phyloP scores from a whole-genome alignment of 441 rosid species.

The Pelargonium cotyledonis region DNA sequence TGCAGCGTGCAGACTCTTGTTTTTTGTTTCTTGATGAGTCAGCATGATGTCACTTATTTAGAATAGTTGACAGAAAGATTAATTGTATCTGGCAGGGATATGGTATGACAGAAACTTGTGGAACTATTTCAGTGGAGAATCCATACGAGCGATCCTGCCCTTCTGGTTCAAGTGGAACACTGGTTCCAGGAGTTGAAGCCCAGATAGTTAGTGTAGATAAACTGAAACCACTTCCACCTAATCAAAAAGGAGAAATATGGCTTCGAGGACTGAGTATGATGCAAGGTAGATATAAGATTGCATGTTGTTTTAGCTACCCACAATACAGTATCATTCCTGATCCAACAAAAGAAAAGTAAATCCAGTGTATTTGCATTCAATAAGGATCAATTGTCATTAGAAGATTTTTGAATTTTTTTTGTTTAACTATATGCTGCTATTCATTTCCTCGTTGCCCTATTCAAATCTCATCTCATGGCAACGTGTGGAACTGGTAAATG shows the following conservation, averaged over 20 bases:
- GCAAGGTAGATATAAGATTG: conserved; percentile 44
- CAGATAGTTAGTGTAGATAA: conserved; percentile 52
- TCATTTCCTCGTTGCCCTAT: conserved; percentile 3
- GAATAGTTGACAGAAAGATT: no score
- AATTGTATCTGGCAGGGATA: conserved; percentile 61
- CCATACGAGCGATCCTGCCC: conserved; percentile 32
- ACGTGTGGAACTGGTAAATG: background rate
- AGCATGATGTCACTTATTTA: no score
- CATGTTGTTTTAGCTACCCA: background rate
- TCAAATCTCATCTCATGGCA: background rate
- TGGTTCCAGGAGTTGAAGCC: conserved; percentile 64
- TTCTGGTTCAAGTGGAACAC: conserved; percentile 64
- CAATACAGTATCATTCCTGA: background rate
- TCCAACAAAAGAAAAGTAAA: background rate
- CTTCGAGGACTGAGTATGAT: conserved; percentile 84
- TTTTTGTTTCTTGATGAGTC: no score
- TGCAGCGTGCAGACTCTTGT: no score
- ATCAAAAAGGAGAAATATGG: conserved; percentile 70
- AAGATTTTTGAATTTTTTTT: background rate
- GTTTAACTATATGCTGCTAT: background rate
- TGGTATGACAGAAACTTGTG: conserved; percentile 76
- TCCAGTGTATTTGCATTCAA: background rate
- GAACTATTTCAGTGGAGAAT: conserved; percentile 51
- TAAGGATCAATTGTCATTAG: background rate
- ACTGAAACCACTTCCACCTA: conserved; percentile 60